Evolutionary conservation across 768 basidiomycete species (phyloP), one percentile per base, ranked within the genome.

Genomic region (Phylloporus sp.): DNA sequence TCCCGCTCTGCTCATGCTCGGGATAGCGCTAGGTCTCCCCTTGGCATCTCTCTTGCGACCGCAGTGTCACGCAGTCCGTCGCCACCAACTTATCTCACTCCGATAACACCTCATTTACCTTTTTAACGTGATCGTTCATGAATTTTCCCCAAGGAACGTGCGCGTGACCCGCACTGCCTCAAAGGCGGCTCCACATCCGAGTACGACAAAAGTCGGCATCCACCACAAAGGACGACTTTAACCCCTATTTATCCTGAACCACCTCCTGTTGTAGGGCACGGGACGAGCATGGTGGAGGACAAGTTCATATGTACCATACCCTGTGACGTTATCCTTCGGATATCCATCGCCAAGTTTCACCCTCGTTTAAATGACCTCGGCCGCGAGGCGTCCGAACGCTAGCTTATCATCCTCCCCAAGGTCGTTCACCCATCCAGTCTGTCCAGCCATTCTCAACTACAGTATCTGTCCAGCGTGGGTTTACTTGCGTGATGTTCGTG

Each of bases 1-100:
- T 58, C 59, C 58, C 48, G 29, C 43, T 40, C 49, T 36, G 38
- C 23, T 31, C 48, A 35, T 26, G 11, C 45, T 58, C 53, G 49
- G 56, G n/a, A 18, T 16, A 26, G 20, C 18, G 41, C 32, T 32
- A 6, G 15, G 8, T 16, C 24, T 5, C 13, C n/a, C 22, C 18
- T 15, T 36, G n/a, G 18, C 35, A 16, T 15, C 35, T 36, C 35
- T 36, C 18, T 4, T 39, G 11, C 38, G 38, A 12, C 38, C 38
- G 22, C 38, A 39, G 38, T 13, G 38, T 39, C 38, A 10, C 38
- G 5, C 8, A 3, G 5, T 13, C 12, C 38, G 39, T 8, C 22
- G 38, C 38, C 12, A 39, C 10, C 39, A 8, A 12, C 18, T 36
- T n/a, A 24, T 26, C 40, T 24, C 24, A 41, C 22, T 9, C 26